Conservation (phyloP, 1,284 basidiomycete species). For the Cryptococcus jaspeensis region DNA sequence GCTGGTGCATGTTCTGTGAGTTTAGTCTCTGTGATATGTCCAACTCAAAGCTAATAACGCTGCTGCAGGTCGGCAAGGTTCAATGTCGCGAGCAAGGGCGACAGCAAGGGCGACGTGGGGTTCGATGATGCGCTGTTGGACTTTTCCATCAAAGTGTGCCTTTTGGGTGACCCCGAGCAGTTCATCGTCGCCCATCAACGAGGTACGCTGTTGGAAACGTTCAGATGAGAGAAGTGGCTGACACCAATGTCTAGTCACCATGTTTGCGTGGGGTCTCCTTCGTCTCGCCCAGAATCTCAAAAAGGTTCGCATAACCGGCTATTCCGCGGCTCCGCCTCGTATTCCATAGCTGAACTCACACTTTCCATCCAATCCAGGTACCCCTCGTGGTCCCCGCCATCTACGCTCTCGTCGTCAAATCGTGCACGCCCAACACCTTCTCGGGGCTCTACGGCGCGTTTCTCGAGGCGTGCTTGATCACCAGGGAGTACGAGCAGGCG, state of each 20-base stretch:
- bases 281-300: conserved; percentile 29
- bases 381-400: conserved; percentile 19
- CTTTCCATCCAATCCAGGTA: conserved; percentile 8
- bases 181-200: conserved; percentile 9
- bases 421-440: conserved; percentile 12
- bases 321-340: too few species aligned
- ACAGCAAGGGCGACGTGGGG: not conserved
- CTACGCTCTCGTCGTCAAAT: conserved; percentile 14
- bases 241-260: conserved; percentile 17
- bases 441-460: conserved; percentile 34
- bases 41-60: not conserved
- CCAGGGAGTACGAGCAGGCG: conserved; percentile 20
- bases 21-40: not conserved
- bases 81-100: not conserved
- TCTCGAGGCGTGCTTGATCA: conserved; percentile 32
- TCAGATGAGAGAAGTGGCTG: not conserved
- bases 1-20: conserved; percentile 39
- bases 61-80: conserved; percentile 9
- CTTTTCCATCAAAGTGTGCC: conserved; percentile 15
- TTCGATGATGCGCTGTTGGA: conserved; percentile 10
- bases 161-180: conserved; percentile 14
- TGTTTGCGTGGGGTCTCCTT: conserved; percentile 35
- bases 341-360: not conserved
- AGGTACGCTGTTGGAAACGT: conserved; percentile 13
- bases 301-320: conserved; percentile 16